A percentile compares a stretch with the other conserved stretches of the same genome.
phyloP scores from a whole-genome alignment of 2,329 filamentous ascomycete species.

The Monilinia vaccinii-corymbosi region DNA sequence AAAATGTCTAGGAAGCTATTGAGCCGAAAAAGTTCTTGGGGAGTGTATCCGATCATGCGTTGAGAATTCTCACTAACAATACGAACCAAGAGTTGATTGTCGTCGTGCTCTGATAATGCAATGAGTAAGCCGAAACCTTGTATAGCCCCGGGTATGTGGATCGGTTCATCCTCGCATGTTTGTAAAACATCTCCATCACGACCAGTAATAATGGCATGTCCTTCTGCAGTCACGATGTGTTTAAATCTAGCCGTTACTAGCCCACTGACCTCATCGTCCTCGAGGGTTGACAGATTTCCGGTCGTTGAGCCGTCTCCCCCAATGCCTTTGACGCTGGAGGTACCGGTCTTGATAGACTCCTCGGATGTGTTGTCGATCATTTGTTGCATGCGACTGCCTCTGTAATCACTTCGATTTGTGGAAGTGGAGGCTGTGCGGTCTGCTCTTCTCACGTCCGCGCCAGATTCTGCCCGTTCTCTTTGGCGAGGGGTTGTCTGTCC shows the following conservation, averaged over 20 bases:
- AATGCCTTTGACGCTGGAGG: slow-evolving; percentile 8
- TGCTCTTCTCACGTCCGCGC: background rate
- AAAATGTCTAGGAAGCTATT: slow-evolving; percentile 69
- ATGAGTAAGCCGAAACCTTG: slow-evolving; percentile 73
- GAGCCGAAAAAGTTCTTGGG: slow-evolving; percentile 64
- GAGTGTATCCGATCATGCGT: slow-evolving; percentile 65
- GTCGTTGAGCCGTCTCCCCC: background rate
- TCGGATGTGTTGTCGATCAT: slow-evolving; percentile 25
- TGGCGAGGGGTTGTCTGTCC: background rate
- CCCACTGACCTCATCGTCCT: slow-evolving; percentile 13
- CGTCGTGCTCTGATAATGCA: slow-evolving; percentile 60
- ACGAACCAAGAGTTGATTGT: slow-evolving; percentile 60
- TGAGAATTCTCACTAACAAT: slow-evolving; percentile 76
- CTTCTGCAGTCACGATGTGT: slow-evolving; percentile 65
- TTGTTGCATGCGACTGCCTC: slow-evolving; percentile 19
- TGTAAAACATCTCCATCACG: slow-evolving; percentile 63
- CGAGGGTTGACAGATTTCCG: background rate
- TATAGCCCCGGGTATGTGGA: slow-evolving; percentile 51
- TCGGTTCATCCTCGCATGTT: slow-evolving; percentile 83
- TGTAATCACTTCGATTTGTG: slow-evolving; percentile 11
- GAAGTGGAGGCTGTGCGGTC: slow-evolving; percentile 14
- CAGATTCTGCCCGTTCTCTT: background rate
- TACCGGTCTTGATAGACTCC: slow-evolving; percentile 12
- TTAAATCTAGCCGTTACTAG: slow-evolving; percentile 67
- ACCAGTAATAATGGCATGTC: slow-evolving; percentile 76